Conservation (phyloP, 441 rosid genomes). For the Capsella rubella region DNA sequence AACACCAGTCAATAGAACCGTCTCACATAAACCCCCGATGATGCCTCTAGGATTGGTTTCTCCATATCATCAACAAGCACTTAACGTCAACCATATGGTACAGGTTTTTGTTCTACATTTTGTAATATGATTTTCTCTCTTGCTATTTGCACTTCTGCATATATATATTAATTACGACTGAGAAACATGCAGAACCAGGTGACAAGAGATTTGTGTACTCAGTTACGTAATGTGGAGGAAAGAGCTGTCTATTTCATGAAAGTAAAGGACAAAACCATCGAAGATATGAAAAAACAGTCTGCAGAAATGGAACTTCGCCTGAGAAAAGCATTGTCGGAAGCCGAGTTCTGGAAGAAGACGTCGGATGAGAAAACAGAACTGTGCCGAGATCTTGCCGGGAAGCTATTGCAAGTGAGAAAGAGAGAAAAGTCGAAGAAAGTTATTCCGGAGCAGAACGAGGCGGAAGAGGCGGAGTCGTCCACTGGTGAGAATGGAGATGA, state of each 20-base stretch:
- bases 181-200: neutral
- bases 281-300: constrained; percentile 4
- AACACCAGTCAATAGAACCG: neutral
- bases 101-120: neutral
- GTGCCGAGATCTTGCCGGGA: neutral
- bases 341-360: neutral
- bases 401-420: neutral
- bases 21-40: neutral
- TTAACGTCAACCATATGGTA: neutral
- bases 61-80: constrained; percentile 18
- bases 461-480: constrained; percentile 16
- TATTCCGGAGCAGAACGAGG: accelerated
- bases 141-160: neutral
- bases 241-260: neutral
- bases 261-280: constrained; percentile 1
- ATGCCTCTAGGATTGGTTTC: neutral
- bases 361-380: neutral
- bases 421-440: accelerated
- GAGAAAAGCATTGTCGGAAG: neutral
- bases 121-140: neutral
- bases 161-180: neutral
- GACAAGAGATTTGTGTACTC: neutral
- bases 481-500: constrained; percentile 20
- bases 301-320: neutral
- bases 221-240: neutral